phyloP scores from a whole-genome alignment of 805 yeast genomes.

The Candida palmyrensis region DNA sequence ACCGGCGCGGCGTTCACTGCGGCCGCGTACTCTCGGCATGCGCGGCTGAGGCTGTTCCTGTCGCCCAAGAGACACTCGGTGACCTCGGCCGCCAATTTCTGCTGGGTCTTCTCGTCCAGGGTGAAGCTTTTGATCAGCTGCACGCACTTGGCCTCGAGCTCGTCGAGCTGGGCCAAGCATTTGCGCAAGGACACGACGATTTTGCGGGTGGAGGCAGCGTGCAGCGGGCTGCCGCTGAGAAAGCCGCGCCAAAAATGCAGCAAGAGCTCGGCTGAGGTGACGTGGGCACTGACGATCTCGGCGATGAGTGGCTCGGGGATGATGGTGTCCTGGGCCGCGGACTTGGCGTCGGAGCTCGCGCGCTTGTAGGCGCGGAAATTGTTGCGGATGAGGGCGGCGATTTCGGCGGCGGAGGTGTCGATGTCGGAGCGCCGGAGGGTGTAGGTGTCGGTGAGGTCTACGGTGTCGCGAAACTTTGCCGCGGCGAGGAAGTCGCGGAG shows the following conservation, averaged over 20 bases:
- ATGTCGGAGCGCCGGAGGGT: slow-evolving; percentile 18
- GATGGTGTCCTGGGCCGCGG: slow-evolving; percentile 12
- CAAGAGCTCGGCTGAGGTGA: slow-evolving; percentile 37
- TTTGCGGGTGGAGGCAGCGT: slow-evolving; percentile 33
- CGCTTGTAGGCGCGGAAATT: slow-evolving; percentile 29
- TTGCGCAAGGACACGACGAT: slow-evolving; percentile 31
- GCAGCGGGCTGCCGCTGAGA: slow-evolving; percentile 22
- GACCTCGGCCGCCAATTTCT: slow-evolving; percentile 28
- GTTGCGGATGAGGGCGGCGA: slow-evolving; percentile 26
- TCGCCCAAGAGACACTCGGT: slow-evolving; percentile 27
- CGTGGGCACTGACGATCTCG: slow-evolving; percentile 32
- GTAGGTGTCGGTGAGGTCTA: slow-evolving; percentile 2
- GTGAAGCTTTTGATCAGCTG: slow-evolving; percentile 11
- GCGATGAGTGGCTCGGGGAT: slow-evolving; percentile 22
- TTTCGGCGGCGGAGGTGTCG: slow-evolving; percentile 26
- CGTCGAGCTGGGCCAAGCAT: slow-evolving; percentile 24
- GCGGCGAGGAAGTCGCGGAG: neutral
- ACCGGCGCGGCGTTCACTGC: slow-evolving; percentile 16
- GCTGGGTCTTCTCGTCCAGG: slow-evolving; percentile 24
- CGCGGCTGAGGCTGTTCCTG: slow-evolving; percentile 26
- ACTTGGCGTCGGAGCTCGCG: slow-evolving; percentile 4
- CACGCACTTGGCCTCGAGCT: slow-evolving; percentile 20
- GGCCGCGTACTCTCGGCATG: slow-evolving; percentile 28
- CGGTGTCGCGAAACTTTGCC: neutral
- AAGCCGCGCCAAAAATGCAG: slow-evolving; percentile 41